phyloP scores from a whole-genome alignment of 345 rosid genomes.

The Eucalyptus lansdowneana region DNA sequence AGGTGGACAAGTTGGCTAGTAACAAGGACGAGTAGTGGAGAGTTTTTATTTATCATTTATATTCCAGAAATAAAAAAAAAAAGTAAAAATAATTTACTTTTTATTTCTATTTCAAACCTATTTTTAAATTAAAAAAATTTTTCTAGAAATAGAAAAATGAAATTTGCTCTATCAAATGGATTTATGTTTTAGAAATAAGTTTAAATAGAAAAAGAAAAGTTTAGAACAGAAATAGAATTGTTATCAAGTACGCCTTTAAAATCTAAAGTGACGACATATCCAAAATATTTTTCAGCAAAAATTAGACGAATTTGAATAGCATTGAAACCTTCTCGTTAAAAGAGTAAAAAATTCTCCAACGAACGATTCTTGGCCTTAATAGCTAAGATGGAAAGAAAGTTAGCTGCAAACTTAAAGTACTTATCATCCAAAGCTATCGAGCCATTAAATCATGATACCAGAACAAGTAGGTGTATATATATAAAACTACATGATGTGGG shows the following conservation, averaged over 20 bases:
- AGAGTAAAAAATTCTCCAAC: not conserved
- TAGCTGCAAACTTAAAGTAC: not conserved
- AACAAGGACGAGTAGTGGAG: too few relatives aligned
- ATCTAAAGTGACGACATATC: not conserved
- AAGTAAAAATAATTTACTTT: rapidly evolving
- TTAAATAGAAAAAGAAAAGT: too few relatives aligned
- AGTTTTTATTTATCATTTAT: too few relatives aligned
- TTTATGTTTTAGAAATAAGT: too few relatives aligned
- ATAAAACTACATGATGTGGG: not conserved
- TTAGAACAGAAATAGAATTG: too few relatives aligned
- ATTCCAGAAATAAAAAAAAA: too few relatives aligned
- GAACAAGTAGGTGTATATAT: not conserved
- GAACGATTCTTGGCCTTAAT: not conserved
- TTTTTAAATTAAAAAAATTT: too few relatives aligned
- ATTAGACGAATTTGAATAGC: not conserved
- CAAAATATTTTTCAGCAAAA: not conserved
- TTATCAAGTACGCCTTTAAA: not conserved
- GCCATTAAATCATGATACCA: not conserved
- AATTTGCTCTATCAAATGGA: too few relatives aligned
- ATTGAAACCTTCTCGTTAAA: not conserved
- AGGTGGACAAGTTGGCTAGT: rapidly evolving
- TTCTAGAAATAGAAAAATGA: too few relatives aligned
- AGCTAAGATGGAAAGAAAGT: not conserved
- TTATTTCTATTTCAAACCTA: too few relatives aligned
- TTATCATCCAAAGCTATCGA: not conserved